Evolutionary conservation across 2,329 filamentous ascomycete genomes (phyloP).

Genomic region (Triangularia setosa): DNA sequence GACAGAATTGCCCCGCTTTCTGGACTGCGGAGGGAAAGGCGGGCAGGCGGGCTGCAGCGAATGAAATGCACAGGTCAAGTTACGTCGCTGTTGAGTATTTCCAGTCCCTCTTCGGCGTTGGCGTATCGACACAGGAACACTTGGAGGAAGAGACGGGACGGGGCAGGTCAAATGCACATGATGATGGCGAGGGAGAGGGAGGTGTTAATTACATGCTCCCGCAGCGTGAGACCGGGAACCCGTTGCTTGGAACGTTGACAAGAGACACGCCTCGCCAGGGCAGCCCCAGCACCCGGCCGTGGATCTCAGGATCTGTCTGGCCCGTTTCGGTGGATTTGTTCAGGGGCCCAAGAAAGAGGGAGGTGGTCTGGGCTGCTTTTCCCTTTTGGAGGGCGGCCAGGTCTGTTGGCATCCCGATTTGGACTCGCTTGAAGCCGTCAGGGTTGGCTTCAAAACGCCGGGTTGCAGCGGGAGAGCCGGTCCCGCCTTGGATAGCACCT

Average conservation of each 20-base stretch:
- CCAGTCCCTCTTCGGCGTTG: background rate
- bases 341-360: background rate
- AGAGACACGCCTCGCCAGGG: background rate
- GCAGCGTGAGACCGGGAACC: background rate
- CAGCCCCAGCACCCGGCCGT: background rate
- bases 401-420: conserved; percentile 6
- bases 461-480: conserved; percentile 1
- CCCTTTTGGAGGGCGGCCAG: conserved; percentile 5
- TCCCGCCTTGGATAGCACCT: background rate
- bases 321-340: conserved; percentile 6
- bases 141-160: background rate
- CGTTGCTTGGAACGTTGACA: background rate
- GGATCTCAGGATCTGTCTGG: background rate
- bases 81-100: background rate
- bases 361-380: conserved; percentile 3
- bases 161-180: background rate
- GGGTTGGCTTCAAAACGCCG: conserved; percentile 14
- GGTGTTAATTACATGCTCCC: background rate
- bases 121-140: background rate
- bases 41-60: conserved; percentile 3
- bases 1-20: conserved; percentile 20
- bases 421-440: conserved; percentile 11
- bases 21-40: conserved; percentile 6
- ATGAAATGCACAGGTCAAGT: conserved; percentile 15
- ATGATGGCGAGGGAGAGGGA: background rate